These are phyloP conservation scores for Aspergillus mulundensis DNA, from an alignment of 495 filamentous ascomycete species.

Conservation along the genomic window DNA sequence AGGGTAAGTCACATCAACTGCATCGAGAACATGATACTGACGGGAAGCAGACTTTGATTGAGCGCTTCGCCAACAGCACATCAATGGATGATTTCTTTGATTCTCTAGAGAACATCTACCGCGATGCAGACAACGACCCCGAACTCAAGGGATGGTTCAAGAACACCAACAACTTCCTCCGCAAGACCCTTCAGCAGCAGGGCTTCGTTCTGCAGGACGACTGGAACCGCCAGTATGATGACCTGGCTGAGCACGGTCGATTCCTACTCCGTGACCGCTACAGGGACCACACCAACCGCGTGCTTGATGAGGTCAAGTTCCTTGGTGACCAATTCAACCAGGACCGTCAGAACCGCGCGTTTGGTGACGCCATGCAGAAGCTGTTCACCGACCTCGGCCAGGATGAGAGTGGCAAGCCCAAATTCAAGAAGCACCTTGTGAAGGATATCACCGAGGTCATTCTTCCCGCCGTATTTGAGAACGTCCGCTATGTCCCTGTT, in stretches of 20 bases:
- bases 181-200: constrained; percentile 76
- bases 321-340: constrained; percentile 81
- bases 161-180: constrained; percentile 68
- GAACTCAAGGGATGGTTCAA: constrained; percentile 91
- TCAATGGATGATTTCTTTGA: constrained; percentile 82
- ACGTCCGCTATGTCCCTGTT: constrained; percentile 84
- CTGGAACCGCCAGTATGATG: constrained; percentile 78
- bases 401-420: constrained; percentile 74
- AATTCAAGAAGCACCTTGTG: constrained; percentile 87
- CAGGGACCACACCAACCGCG: constrained; percentile 77
- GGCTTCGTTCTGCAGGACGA: constrained; percentile 86
- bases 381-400: constrained; percentile 85
- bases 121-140: constrained; percentile 84
- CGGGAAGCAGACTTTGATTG: constrained; percentile 66
- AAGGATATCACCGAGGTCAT: constrained; percentile 88
- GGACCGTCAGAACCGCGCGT: constrained; percentile 79
- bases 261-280: constrained; percentile 89
- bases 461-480: constrained; percentile 79
- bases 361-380: constrained; percentile 71
- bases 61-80: constrained; percentile 94
- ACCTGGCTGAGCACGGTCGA: constrained; percentile 78
- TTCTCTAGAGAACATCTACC: constrained; percentile 81
- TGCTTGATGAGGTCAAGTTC: constrained; percentile 88
- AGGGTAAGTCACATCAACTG: constrained; percentile 45
- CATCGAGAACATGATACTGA: constrained; percentile 34